Evolutionary conservation across 2,329 filamentous ascomycete species (phyloP).

Genomic region (Fusarium sp.): DNA sequence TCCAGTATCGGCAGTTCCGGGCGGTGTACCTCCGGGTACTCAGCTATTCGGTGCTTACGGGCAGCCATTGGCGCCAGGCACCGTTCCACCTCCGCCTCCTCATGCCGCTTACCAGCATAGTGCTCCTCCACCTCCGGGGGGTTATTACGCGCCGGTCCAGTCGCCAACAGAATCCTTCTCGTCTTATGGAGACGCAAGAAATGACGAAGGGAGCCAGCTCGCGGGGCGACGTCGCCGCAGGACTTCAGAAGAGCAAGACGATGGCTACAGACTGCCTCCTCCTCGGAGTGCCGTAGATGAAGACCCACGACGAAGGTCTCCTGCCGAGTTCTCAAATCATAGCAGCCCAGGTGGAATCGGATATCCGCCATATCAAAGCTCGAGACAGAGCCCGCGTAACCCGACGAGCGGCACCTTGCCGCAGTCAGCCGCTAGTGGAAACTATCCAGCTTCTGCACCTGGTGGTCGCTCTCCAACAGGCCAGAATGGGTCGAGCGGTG

Average conservation of each 20-base stretch:
- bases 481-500: slow-evolving; percentile 52
- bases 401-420: slow-evolving; percentile 50
- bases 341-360: slow-evolving; percentile 59
- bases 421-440: slow-evolving; percentile 45
- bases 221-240: slow-evolving; percentile 51
- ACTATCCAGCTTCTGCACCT: slow-evolving; percentile 42
- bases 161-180: slow-evolving; percentile 59
- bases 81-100: slow-evolving; percentile 42
- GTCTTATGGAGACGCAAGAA: slow-evolving; percentile 51
- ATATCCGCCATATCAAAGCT: slow-evolving; percentile 53
- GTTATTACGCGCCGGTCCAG: slow-evolving; percentile 56
- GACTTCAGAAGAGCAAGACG: slow-evolving; percentile 54
- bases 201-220: slow-evolving; percentile 48
- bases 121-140: slow-evolving; percentile 52
- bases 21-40: slow-evolving; percentile 67
- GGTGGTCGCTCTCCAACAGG: slow-evolving; percentile 53
- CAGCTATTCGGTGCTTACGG: slow-evolving; percentile 68
- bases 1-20: slow-evolving; percentile 67
- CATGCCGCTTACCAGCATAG: slow-evolving; percentile 43
- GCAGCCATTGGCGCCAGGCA: slow-evolving; percentile 60
- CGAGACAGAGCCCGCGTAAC: slow-evolving; percentile 53
- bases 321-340: slow-evolving; percentile 60
- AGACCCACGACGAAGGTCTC: slow-evolving; percentile 62
- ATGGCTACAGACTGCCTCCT: slow-evolving; percentile 59
- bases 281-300: slow-evolving; percentile 59